Evolutionary conservation across 108 stramenopile species (phyloP).

Genomic region (Craspedostauros australis): DNA sequence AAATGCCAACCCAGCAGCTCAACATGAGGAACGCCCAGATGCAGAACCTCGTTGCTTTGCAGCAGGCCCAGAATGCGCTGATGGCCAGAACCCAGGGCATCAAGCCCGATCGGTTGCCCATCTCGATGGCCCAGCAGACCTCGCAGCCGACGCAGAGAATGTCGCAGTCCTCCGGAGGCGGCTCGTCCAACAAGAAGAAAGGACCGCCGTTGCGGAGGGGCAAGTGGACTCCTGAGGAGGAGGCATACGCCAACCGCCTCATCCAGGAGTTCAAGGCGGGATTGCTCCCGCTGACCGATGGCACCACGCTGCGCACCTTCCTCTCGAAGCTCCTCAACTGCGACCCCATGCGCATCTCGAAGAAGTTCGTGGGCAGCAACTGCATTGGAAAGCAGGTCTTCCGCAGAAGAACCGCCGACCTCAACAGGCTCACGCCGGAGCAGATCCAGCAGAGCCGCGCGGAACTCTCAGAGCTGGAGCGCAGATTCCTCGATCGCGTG

Average conservation of each 20-base stretch:
- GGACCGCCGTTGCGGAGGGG: constrained; percentile 57
- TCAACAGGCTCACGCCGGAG: constrained; percentile 81
- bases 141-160: constrained; percentile 1
- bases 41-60: background rate
- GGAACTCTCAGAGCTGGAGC: constrained; percentile 85
- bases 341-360: constrained; percentile 98
- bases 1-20: no score
- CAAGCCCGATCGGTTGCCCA: constrained; percentile 1
- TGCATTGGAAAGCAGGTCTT: constrained; percentile 97
- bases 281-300: constrained; percentile 87
- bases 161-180: constrained; percentile 9
- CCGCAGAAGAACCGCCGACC: constrained; percentile 77
- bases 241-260: constrained; percentile 87
- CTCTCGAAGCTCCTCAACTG: constrained; percentile 93
- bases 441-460: constrained; percentile 77
- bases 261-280: constrained; percentile 95
- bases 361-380: constrained; percentile 95
- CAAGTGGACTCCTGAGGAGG: constrained; percentile 96
- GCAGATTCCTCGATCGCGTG: constrained; percentile 87
- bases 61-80: background rate
- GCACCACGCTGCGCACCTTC: constrained; percentile 93
- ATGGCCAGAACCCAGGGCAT: no score
- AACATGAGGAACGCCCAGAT: constrained; percentile 1
- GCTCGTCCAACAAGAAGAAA: constrained; percentile 19
- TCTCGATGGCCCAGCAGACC: background rate